These are phyloP conservation scores for Cadophora sp. DNA, from an alignment of 2,329 filamentous ascomycete genomes.

Conservation along the genomic window DNA sequence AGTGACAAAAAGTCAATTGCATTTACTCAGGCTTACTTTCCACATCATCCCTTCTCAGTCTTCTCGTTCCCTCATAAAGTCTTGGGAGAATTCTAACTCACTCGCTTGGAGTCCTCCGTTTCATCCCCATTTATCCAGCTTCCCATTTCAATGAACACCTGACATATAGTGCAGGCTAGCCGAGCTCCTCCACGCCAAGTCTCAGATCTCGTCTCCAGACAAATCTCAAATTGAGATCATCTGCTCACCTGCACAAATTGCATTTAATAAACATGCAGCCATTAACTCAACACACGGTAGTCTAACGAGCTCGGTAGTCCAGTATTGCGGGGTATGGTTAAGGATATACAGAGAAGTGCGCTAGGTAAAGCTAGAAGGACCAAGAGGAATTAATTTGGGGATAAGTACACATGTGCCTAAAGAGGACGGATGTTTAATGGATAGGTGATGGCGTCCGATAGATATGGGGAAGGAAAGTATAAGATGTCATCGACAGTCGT, in stretches of 20 bases:
- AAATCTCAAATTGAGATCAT: neutral
- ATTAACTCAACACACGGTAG: neutral
- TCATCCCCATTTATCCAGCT: neutral
- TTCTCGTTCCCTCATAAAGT: too few relatives aligned
- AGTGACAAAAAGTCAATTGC: too few relatives aligned
- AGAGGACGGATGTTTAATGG: neutral
- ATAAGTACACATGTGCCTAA: neutral
- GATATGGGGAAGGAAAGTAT: neutral
- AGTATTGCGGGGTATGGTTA: neutral
- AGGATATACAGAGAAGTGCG: neutral
- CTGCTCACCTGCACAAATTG: neutral
- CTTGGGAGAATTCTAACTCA: too few relatives aligned
- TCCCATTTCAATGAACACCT: neutral
- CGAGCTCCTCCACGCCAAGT: neutral
- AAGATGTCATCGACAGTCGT: neutral
- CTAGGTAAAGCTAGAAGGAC: neutral
- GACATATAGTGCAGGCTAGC: neutral
- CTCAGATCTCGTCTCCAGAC: neutral
- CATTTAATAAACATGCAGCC: constrained; percentile 10
- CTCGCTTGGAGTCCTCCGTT: neutral
- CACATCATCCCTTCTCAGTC: too few relatives aligned
- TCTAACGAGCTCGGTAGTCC: neutral
- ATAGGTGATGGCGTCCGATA: neutral
- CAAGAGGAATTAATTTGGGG: neutral
- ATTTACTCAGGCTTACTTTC: too few relatives aligned